Percentiles rank a stretch among this genome's conserved stretches.
Evolutionary conservation across 495 filamentous ascomycete species (phyloP).

Genomic region (Tetracladium setigerum): DNA sequence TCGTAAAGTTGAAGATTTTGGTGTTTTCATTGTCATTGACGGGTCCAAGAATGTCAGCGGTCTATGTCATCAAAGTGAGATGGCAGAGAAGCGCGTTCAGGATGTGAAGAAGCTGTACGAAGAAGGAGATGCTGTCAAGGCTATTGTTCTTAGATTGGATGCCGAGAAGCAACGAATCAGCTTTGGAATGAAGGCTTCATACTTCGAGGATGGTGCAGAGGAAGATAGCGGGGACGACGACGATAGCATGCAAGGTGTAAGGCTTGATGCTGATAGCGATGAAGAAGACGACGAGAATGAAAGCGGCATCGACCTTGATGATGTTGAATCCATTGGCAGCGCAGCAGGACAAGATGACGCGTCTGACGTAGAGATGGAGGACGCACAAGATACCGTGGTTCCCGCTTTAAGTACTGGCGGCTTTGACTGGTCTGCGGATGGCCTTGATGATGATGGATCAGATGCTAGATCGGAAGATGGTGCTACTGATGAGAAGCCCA

Average conservation of each 20-base stretch:
- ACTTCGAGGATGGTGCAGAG: constrained; percentile 58
- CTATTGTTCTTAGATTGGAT: constrained; percentile 75
- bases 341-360: constrained; percentile 21
- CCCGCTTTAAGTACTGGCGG: constrained; percentile 65
- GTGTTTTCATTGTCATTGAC: constrained; percentile 88
- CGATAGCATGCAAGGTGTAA: constrained; percentile 24
- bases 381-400: constrained; percentile 25
- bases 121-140: constrained; percentile 86
- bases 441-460: constrained; percentile 34
- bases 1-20: constrained; percentile 87
- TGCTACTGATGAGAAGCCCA: constrained; percentile 43
- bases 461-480: constrained; percentile 33
- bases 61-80: constrained; percentile 82
- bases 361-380: constrained; percentile 44
- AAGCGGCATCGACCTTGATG: constrained; percentile 45
- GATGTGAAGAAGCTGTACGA: constrained; percentile 79
- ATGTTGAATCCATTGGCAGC: constrained; percentile 30
- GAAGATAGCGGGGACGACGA: constrained; percentile 49
- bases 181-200: constrained; percentile 87
- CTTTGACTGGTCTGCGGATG: constrained; percentile 80
- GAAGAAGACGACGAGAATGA: constrained; percentile 37
- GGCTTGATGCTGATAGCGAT: constrained; percentile 35
- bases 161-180: constrained; percentile 63
- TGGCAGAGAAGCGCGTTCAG: constrained; percentile 71
- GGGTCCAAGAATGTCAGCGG: constrained; percentile 79